Evolutionary conservation across 306 rosid species (phyloP).

Genomic region (Begonia loranthoides): DNA sequence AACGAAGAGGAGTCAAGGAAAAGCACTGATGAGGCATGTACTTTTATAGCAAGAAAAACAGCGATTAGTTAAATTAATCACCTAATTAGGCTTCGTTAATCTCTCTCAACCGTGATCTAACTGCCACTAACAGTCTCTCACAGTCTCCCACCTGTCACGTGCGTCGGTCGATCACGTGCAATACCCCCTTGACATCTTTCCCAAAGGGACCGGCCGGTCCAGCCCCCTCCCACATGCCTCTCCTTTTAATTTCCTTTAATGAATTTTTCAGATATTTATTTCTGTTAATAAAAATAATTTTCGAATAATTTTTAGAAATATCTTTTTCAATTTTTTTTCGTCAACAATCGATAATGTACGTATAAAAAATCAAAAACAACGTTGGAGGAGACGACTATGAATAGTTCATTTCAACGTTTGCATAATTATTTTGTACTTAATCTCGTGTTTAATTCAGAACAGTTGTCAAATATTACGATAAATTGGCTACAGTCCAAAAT

Average conservation of each 20-base stretch:
- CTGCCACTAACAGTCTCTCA: conserved; percentile 42
- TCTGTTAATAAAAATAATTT: too few relatives aligned
- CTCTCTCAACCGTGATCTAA: conserved; percentile 31
- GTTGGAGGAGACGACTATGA: too few relatives aligned
- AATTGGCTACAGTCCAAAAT: too few relatives aligned
- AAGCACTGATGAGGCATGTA: conserved; percentile 13
- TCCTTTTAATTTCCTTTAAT: too few relatives aligned
- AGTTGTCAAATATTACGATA: too few relatives aligned
- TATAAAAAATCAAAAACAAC: background rate
- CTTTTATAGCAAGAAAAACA: conserved; percentile 29
- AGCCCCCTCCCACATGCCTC: conserved; percentile 8
- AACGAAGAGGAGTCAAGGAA: conserved; percentile 21
- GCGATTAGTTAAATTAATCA: background rate
- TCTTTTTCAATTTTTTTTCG: conserved; percentile 3
- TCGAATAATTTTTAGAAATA: too few relatives aligned
- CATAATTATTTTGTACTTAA: too few relatives aligned
- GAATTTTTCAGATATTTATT: too few relatives aligned
- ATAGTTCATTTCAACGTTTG: too few relatives aligned
- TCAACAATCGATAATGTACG: background rate
- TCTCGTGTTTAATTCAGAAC: too few relatives aligned
- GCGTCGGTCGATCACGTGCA: conserved; percentile 43
- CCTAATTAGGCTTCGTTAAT: conserved; percentile 13
- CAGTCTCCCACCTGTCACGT: conserved; percentile 23
- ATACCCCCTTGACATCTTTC: background rate
- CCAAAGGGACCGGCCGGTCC: conserved; percentile 11